Percentiles rank a stretch among this genome's conserved stretches.
Evolutionary conservation across 805 yeast genomes (phyloP).

Genomic region (Naumovozyma dairenensis): DNA sequence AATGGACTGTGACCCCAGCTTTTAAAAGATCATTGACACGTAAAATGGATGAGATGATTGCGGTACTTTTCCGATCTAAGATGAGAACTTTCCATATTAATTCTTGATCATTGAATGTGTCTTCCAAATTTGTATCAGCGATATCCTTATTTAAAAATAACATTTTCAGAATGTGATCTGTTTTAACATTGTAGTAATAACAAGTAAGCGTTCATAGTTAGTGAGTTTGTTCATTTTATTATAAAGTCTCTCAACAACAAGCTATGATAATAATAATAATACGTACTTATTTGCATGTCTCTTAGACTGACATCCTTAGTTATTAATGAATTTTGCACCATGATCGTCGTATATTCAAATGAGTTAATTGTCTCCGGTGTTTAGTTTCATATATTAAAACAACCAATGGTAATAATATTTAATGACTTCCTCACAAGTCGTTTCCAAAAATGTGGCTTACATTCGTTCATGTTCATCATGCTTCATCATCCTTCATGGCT

Average conservation of each 20-base stretch:
- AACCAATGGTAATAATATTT: no score
- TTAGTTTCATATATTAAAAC: no score
- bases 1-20: conserved; percentile 87
- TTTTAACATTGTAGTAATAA: no score
- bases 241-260: no score
- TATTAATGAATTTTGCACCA: not conserved
- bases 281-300: conserved; percentile 31
- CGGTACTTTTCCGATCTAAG: conserved; percentile 71
- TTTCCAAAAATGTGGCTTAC: not conserved
- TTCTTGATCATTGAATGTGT: conserved; percentile 51
- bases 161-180: conserved; percentile 58
- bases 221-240: no score
- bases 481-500: not conserved
- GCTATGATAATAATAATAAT: no score
- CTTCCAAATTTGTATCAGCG: conserved; percentile 40
- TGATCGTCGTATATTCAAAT: not conserved
- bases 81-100: conserved; percentile 86
- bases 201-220: no score
- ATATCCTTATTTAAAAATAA: conserved; percentile 66
- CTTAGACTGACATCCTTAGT: conserved; percentile 24
- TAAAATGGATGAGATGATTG: conserved; percentile 81
- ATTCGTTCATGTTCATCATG: no score
- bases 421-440: no score
- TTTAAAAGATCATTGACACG: conserved; percentile 83
- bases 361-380: no score